Evolutionary conservation across 208 protist genomes (phyloP).

Genomic region (Entamoeba invadens): DNA sequence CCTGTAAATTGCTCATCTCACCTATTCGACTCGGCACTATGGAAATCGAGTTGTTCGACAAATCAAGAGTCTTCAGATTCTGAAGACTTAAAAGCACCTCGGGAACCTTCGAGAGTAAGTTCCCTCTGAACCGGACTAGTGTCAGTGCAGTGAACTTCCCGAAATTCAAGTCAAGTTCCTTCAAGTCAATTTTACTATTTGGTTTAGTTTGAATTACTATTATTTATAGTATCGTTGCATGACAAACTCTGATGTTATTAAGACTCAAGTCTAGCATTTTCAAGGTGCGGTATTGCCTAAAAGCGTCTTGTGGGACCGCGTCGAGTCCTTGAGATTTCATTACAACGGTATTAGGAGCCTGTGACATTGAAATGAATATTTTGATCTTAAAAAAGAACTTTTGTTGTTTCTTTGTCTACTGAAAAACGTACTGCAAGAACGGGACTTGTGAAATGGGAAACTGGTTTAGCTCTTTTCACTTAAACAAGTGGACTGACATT

Average conservation of each 20-base stretch:
- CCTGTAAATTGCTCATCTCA: background rate
- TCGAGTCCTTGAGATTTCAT: background rate
- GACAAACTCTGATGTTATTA: background rate
- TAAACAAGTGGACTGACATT: no score
- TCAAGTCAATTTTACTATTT: background rate
- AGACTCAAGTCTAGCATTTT: background rate
- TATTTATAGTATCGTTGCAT: background rate
- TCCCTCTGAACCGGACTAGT: background rate
- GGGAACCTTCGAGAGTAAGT: background rate
- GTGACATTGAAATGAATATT: background rate
- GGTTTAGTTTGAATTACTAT: background rate
- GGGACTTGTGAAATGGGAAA: no score
- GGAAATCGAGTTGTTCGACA: background rate
- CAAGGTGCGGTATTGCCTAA: background rate
- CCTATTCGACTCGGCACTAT: background rate
- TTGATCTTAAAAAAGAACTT: no score
- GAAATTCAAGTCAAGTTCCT: background rate
- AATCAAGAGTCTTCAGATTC: background rate
- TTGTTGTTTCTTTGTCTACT: no score
- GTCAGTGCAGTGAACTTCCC: background rate
- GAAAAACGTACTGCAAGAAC: no score
- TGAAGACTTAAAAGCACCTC: background rate
- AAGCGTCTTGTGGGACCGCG: background rate
- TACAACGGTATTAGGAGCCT: background rate
- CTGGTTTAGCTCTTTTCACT: no score